These are phyloP conservation scores for Pyrenochaeta sp. DNA, from an alignment of 2,329 filamentous ascomycete species.

Conservation along the genomic window DNA sequence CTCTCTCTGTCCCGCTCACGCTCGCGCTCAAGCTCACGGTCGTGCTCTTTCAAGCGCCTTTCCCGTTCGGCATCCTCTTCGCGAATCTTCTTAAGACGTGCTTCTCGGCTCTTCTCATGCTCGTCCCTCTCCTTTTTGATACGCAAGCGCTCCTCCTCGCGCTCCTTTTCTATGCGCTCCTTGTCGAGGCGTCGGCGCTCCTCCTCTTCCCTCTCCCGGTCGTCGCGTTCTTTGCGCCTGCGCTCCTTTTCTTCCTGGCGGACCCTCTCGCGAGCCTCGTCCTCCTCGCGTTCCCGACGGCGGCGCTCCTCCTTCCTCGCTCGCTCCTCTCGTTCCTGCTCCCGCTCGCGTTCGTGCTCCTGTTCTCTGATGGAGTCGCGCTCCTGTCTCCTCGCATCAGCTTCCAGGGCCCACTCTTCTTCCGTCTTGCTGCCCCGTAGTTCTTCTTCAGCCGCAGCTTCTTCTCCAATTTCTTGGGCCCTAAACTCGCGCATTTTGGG, in stretches of 20 bases:
- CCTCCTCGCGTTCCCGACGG: slow-evolving; percentile 57
- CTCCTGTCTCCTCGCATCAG: slow-evolving; percentile 65
- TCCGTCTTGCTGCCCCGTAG: slow-evolving; percentile 74
- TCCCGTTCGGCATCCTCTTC: slow-evolving; percentile 45
- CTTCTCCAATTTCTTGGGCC: slow-evolving; percentile 71
- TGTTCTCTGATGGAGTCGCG: slow-evolving; percentile 69
- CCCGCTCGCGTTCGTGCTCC: slow-evolving; percentile 66
- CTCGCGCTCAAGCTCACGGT: too few relatives aligned
- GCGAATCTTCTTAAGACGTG: slow-evolving; percentile 50
- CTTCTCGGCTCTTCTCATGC: slow-evolving; percentile 53
- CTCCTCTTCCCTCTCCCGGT: slow-evolving; percentile 39
- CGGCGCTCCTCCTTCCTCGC: slow-evolving; percentile 66
- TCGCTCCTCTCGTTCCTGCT: slow-evolving; percentile 58
- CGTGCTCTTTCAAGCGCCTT: slow-evolving; percentile 50
- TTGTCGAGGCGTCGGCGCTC: slow-evolving; percentile 40
- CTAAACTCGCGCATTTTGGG: slow-evolving; percentile 73
- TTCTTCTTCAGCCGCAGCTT: slow-evolving; percentile 71
- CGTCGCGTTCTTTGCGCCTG: slow-evolving; percentile 39
- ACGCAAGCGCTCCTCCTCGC: slow-evolving; percentile 60
- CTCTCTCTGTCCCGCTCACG: too few relatives aligned
- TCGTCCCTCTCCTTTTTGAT: slow-evolving; percentile 53
- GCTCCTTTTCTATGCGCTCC: slow-evolving; percentile 42
- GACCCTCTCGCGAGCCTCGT: slow-evolving; percentile 53
- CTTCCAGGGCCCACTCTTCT: slow-evolving; percentile 74
- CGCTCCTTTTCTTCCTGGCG: slow-evolving; percentile 58